Evolutionary conservation across 345 rosid species (phyloP), one percentile per base, ranked within the genome.

Genomic region (Syzygium oleosum): DNA sequence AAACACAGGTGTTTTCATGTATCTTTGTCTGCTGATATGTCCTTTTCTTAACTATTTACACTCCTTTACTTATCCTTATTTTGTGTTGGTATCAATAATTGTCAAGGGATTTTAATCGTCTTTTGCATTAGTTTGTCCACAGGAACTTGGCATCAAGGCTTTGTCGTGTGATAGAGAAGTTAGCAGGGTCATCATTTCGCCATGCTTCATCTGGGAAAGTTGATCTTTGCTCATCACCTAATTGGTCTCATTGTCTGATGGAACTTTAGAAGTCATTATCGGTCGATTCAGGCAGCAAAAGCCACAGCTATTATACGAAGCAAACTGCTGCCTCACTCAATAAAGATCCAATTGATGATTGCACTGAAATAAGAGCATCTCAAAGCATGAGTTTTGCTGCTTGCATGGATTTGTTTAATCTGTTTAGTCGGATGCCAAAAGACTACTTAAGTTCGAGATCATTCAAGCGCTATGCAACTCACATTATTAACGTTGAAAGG

Each of bases 341-440:
- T 84, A 59, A 85, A 85, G 88, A 88, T 63, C 86, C 88, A 38
- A 87, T 87, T 88, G 88, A 91, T 88, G 85, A 88, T 90, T 88
- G 63, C 87, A 46, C 56, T 86, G 91, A 90, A 49, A 90, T 73
- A 68, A 88, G 85, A 85, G 84, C 89, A 89, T 84, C 87, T 56
- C 88, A 55, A 86, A 55, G 43, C 88, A 87, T 61, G 91, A 93
- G 93, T 85, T 91, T 89, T 88, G 85, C 91, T 79, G 91, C 92
- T 61, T 96, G 99, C 87, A 93, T 90, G 90, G 90, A 90, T 89
- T 91, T 95, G 91, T 95, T 96, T 87, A 88, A 87, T 87, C 91
- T 96, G 77, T 90, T 96, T 51, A 92, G 94, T 88, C 92, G 91
- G 93, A 94, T 98, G 91, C 99, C 99, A 43, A 98, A 96, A 92